A percentile compares a stretch with the other conserved stretches of the same genome.
These are phyloP conservation scores for Candida tropicalis DNA, from an alignment of 1,139 yeast genomes.

Conservation along the genomic window DNA sequence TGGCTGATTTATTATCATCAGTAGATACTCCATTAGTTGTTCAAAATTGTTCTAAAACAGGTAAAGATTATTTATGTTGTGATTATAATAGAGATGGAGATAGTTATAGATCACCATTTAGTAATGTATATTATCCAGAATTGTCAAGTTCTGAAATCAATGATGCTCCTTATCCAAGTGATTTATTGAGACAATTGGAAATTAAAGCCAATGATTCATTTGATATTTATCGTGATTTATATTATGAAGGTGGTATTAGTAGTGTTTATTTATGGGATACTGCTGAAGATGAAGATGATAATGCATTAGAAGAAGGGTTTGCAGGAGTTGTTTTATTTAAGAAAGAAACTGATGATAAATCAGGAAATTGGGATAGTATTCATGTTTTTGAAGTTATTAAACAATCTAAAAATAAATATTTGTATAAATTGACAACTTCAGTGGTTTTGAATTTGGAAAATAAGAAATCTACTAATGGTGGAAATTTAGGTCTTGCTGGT, in stretches of 20 bases:
- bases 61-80: conserved; percentile 78
- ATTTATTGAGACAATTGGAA: conserved; percentile 71
- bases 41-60: conserved; percentile 56
- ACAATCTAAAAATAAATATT: conserved; percentile 48
- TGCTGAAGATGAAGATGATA: conserved; percentile 45
- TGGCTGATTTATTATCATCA: conserved; percentile 83
- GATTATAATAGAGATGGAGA: conserved; percentile 97
- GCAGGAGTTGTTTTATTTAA: conserved; percentile 92
- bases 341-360: conserved; percentile 56
- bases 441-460: conserved; percentile 71
- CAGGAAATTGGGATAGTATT: conserved; percentile 86
- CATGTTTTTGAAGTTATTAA: conserved; percentile 84
- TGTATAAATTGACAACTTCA: conserved; percentile 82
- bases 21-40: conserved; percentile 83
- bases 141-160: conserved; percentile 49
- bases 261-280: conserved; percentile 94
- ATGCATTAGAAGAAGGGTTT: conserved; percentile 50
- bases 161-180: conserved; percentile 75
- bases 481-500: conserved; percentile 67
- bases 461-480: conserved; percentile 16
- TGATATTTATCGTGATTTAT: conserved; percentile 88
- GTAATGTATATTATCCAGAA: conserved; percentile 73
- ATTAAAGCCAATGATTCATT: conserved; percentile 84
- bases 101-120: conserved; percentile 90
- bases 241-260: conserved; percentile 86